Base-by-base conservation (phyloP, 192 early-diverging fungal species). In the Gonapodya sp. region DNA sequence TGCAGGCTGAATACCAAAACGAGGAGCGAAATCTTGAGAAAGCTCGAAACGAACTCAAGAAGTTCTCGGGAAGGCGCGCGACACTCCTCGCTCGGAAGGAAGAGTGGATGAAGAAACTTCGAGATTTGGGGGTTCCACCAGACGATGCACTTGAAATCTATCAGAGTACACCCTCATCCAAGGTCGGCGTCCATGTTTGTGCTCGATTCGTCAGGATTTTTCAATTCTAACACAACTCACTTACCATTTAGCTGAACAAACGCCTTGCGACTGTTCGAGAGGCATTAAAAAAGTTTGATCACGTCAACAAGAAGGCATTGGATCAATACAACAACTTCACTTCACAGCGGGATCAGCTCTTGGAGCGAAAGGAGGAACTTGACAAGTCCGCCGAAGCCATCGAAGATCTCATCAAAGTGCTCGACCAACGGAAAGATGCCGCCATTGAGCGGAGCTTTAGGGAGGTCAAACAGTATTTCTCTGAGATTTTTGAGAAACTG, bases 251-350 rank as follows among this genome's bases (percentile, higher is more conserved):
- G 82, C 82, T 91, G 18, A 37, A 87, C 34, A 82, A 83, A 35
- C 73, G 79, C 34, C 82, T 91, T 31, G 87, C 97, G 83, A 89
- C 88, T 79, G 89, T 92, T 32, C 96, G 96, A 84, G 96, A 96
- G 81, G 88, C 86, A 35, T 87, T 99, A 34, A 94, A 96, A 79
- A 92, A 93, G 86, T 98, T 93, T 82, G 90, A 91, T 18, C 96
- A 97, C 81, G 95, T 99, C 80, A 99, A 99, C 89, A 99, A 97
- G 84, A 97, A 97, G 85, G 97, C 97, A 0, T 96, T 96, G 86
- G 97, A 99, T 88, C 97, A 99, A 87, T 98, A 94, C 83, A 91
- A 85, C 82, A 95, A 94, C 82, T 99, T 98, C 84, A 96, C 95
- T 0, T 92, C 94, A 81, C 96, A 98, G 82, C 90, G 93, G 18